phyloP scores from a whole-genome alignment of 192 early-diverging fungal genomes.

The Lunasporangiospora selenospora region DNA sequence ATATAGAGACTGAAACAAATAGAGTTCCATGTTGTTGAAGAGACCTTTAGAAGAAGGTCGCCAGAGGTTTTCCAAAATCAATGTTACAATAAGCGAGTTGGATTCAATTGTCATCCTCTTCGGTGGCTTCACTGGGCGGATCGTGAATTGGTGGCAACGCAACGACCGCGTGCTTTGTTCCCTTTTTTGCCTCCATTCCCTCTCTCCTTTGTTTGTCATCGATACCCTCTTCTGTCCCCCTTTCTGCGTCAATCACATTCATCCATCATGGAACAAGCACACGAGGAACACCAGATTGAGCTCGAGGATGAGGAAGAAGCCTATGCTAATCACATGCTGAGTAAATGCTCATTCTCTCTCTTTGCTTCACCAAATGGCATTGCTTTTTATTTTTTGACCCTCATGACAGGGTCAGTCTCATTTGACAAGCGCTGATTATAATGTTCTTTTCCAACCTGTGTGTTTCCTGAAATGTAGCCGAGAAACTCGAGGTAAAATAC shows the following conservation, averaged over 20 bases:
- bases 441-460: neutral
- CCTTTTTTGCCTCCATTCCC: neutral
- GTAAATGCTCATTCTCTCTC: conserved; percentile 1
- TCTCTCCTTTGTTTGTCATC: neutral
- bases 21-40: no score
- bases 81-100: no score
- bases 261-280: conserved; percentile 20
- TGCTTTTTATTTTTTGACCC: no score
- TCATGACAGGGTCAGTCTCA: conserved; percentile 13
- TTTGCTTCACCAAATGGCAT: no score
- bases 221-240: neutral
- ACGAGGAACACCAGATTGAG: conserved; percentile 22
- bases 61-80: no score
- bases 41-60: no score
- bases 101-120: no score
- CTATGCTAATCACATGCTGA: conserved; percentile 25
- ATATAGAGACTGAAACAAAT: no score
- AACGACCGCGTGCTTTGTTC: no score
- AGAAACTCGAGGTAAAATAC: conserved; percentile 48
- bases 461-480: conserved; percentile 9
- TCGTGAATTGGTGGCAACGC: no score
- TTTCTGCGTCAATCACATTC: neutral
- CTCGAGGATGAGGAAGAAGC: conserved; percentile 32
- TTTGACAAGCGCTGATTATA: conserved; percentile 25
- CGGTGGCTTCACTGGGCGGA: no score